Base-by-base conservation (phyloP, 2,329 filamentous ascomycete species). In the Epichloe gansuensis region DNA sequence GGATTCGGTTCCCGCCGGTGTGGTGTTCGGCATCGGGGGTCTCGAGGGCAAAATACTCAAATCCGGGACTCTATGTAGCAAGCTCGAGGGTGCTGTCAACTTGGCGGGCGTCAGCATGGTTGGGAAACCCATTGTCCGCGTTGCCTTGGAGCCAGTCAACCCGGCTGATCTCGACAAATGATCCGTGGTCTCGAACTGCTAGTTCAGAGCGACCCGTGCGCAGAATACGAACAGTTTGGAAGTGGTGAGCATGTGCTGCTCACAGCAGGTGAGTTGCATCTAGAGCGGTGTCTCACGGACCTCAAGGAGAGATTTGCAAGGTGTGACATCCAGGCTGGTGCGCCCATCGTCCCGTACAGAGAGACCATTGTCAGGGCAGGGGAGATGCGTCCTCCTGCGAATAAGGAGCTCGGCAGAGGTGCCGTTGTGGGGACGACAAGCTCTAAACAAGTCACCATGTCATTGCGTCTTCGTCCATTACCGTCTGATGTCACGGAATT, bases 221-320 rank as follows among this genome's bases (percentile, higher is more conserved):
- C 91, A 13, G 85, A 95, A 65, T 98, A 98, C 61, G 91, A 97
- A 65, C 88, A 95, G 49, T 85, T 97, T 50, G 80, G 85, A 53
- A 96, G 85, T 59, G 93, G 93, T 53, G 93, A 98, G 69, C 93
- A 98, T 67, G 93, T 98, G 43, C 81, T 98, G 23, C 70, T 95
- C 39, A 97, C 93, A 0, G 93, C 93, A 5, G 93, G 93, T 51
- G 93, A 98, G 68, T 66, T 98, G 59, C 93, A 98, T 70, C 75
- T 98, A 3, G 93, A 98, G 69, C 78, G 93, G 53, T 98, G 93
- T 65, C 69, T 98, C 54, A 95, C 93, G 51, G 93, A 98, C 72
- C 75, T 98, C 28, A 81, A 89, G 56, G 93, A 98, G 65, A 78
- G 93, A 5, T 98, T 95, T 64, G 91, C 93, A 5, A 85, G 82